Base-by-base conservation (phyloP, 768 basidiomycete species). In the Suillus occidentalis region DNA sequence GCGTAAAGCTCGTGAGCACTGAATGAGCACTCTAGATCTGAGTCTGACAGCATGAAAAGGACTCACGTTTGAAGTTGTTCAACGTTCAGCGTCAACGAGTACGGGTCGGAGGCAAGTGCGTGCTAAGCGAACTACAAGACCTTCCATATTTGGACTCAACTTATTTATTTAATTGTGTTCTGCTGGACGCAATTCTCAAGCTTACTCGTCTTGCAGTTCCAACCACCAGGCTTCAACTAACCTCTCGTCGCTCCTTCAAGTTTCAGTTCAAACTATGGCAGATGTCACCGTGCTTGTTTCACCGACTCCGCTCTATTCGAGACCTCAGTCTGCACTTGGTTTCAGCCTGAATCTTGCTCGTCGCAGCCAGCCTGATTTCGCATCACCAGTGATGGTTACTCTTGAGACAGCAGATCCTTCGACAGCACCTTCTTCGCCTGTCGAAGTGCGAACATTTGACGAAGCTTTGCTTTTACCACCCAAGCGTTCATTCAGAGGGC, bases 211-310 rank as follows among this genome's bases (percentile, higher is more conserved):
- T 42, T 42, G 42, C 39, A 47, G 45, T 16, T 49, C 4, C 18
- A 55, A 31, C 31, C 4, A 31, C 31, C 31, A 31, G 31, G 31
- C 31, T 31, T 4, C 31, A 31, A 61, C 39, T 61, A 22, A 47
- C 25, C 60, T 49, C 52, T 59, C 22, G 61, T 56, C 47, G 49
- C 53, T 50, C 49, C 10, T 57, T 36, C 34, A 36, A 36, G 34
- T 36, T 58, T 28, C 39, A 36, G 59, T 62, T 62, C 43, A n/a
- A 49, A 20, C 34, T 34, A 75, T 77, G 75, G 67, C 76, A 20
- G 76, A 77, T 61, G 40, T 77, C 40, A 76, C 76, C 0, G 76
- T 76, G 7, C 76, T 76, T 20, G 72, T 76, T 49, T 75, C 76
- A 50, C 75, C 75, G 8, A 76, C 75, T 2, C 71, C 75, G 3